Evolutionary conservation across 768 basidiomycete genomes (phyloP).

Genomic region (Boletus edulis): DNA sequence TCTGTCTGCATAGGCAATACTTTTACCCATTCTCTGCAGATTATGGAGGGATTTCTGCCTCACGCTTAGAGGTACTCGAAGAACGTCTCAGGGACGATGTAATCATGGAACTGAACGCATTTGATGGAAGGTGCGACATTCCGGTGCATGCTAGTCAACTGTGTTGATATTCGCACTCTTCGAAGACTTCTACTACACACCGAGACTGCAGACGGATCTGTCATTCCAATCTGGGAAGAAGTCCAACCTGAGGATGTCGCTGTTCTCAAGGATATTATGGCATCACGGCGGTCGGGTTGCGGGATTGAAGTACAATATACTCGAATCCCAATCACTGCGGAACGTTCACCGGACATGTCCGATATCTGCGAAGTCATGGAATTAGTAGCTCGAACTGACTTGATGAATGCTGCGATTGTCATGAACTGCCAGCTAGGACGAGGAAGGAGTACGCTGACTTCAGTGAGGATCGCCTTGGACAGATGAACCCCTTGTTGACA

Average conservation of each 20-base stretch:
- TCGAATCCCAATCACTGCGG: conserved; percentile 92
- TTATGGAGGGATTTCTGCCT: conserved; percentile 92
- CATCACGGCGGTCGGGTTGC: conserved; percentile 39
- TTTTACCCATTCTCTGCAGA: conserved; percentile 43
- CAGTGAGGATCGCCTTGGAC: conserved; percentile 44
- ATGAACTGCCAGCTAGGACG: conserved; percentile 95
- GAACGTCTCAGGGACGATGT: conserved; percentile 89
- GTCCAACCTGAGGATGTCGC: conserved; percentile 68
- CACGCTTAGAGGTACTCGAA: conserved; percentile 86
- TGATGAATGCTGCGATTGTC: conserved; percentile 75
- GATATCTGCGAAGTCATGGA: conserved; percentile 78
- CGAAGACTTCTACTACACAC: conserved; percentile 82
- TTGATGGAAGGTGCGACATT: conserved; percentile 71
- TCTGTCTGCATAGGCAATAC: neutral
- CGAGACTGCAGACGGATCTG: conserved; percentile 81
- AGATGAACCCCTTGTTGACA: neutral
- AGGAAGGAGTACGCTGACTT: conserved; percentile 88
- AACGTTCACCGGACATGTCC: conserved; percentile 72
- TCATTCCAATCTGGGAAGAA: conserved; percentile 95
- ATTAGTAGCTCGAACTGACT: conserved; percentile 66
- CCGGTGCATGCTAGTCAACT: neutral
- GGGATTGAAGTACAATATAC: conserved; percentile 72
- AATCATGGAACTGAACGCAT: conserved; percentile 72
- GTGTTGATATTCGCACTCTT: neutral
- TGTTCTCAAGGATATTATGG: conserved; percentile 89